phyloP scores from a whole-genome alignment of 1,139 yeast species.

The Casaregolazyma suthepensis region DNA sequence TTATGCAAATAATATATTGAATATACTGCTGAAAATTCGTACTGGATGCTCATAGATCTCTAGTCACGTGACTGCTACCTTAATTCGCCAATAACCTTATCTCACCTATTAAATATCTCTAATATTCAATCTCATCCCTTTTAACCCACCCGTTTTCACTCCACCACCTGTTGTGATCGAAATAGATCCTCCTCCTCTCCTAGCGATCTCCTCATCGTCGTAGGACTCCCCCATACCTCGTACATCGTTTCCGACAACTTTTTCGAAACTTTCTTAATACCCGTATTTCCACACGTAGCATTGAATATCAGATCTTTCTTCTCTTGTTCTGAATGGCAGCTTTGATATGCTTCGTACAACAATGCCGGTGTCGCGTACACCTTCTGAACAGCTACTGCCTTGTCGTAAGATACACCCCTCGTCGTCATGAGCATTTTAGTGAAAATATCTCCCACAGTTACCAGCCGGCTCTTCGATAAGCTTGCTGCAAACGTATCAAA shows the following conservation, averaged over 20 bases:
- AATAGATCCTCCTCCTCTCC: neutral
- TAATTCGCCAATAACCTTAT: too few relatives aligned
- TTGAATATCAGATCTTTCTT: conserved; percentile 41
- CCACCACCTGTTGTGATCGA: neutral
- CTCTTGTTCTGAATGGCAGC: conserved; percentile 27
- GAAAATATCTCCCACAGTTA: conserved; percentile 71
- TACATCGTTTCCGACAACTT: conserved; percentile 55
- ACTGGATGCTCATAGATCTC: too few relatives aligned
- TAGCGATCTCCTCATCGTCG: neutral
- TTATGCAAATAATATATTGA: too few relatives aligned
- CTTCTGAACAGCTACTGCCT: conserved; percentile 71
- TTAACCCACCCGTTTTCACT: neutral
- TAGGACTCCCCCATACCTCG: conserved; percentile 50
- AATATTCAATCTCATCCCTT: too few relatives aligned
- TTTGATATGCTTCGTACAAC: conserved; percentile 40
- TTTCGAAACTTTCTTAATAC: conserved; percentile 55
- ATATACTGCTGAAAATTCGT: too few relatives aligned
- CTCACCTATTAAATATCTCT: too few relatives aligned
- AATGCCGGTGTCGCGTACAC: conserved; percentile 57
- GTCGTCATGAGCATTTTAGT: conserved; percentile 71
- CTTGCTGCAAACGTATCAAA: conserved; percentile 62
- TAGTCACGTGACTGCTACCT: too few relatives aligned
- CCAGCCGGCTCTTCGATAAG: conserved; percentile 63
- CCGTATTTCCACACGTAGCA: conserved; percentile 47
- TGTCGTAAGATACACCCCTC: conserved; percentile 76